These are phyloP conservation scores for Tetraselmis striata DNA, from an alignment of 139 green algal species.

Conservation along the genomic window DNA sequence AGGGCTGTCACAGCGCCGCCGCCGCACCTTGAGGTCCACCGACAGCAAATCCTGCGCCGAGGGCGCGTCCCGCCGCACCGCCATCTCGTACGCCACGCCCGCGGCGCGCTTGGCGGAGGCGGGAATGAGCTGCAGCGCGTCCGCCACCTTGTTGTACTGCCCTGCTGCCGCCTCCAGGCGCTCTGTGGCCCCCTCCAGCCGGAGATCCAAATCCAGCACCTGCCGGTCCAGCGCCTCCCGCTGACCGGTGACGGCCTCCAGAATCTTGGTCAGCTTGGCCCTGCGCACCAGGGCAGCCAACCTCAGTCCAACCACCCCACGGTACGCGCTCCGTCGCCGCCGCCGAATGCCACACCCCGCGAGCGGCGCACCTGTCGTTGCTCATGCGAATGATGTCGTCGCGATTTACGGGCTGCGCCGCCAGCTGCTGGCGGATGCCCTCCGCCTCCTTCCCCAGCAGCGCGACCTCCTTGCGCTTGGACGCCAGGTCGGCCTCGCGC, in stretches of 20 bases:
- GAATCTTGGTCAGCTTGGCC: constrained; percentile 53
- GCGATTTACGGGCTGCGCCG: constrained; percentile 59
- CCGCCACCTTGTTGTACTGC: constrained; percentile 60
- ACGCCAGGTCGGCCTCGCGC: constrained; percentile 28
- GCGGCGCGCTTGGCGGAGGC: constrained; percentile 72
- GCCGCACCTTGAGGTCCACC: constrained; percentile 74
- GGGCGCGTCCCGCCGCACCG: constrained; percentile 42
- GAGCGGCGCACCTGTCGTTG: constrained; percentile 52
- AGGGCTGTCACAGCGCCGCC: not conserved
- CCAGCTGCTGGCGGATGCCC: constrained; percentile 39
- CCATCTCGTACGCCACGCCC: constrained; percentile 68
- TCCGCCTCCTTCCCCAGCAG: constrained; percentile 43
- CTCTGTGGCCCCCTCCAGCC: constrained; percentile 35
- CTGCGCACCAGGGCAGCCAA: constrained; percentile 11
- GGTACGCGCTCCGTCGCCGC: too few species aligned
- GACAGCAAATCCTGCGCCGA: constrained; percentile 49
- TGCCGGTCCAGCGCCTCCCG: constrained; percentile 58
- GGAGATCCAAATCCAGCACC: constrained; percentile 54
- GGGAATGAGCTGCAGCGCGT: constrained; percentile 73
- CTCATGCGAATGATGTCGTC: constrained; percentile 73
- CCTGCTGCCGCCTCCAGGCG: constrained; percentile 39
- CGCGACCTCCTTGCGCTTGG: constrained; percentile 37
- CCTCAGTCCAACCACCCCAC: too few species aligned
- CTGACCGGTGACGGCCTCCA: constrained; percentile 43
- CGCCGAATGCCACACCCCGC: too few species aligned